Evolutionary conservation across 495 filamentous ascomycete species (phyloP).

Genomic region (Chlorociboria aeruginascens): DNA sequence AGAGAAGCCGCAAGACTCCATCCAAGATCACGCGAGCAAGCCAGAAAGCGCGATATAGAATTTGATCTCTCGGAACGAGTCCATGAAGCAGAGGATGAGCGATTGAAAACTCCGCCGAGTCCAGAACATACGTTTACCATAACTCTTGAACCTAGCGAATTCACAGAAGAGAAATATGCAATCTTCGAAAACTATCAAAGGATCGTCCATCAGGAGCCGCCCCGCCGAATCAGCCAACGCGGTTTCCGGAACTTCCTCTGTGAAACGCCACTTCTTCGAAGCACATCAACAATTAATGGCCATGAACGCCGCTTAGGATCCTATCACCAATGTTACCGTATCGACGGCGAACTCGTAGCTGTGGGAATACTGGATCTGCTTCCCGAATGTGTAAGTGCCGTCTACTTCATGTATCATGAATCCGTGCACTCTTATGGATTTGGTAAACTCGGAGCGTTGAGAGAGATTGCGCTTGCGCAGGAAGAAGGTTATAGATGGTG

Average conservation of each 20-base stretch:
- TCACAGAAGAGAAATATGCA: conserved; percentile 77
- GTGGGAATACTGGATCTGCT: conserved; percentile 82
- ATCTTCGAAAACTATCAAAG: conserved; percentile 83
- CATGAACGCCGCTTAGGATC: conserved; percentile 58
- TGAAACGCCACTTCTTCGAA: conserved; percentile 54
- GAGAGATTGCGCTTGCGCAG: conserved; percentile 67
- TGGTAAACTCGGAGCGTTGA: conserved; percentile 78
- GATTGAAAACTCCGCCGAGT: conserved; percentile 23
- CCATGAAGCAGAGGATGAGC: conserved; percentile 46
- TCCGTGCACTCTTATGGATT: conserved; percentile 68
- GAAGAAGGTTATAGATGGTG: conserved; percentile 57
- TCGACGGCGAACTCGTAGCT: conserved; percentile 81
- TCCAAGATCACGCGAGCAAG: conserved; percentile 73
- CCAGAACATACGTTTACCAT: conserved; percentile 74
- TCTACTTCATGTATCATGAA: conserved; percentile 90
- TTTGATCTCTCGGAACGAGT: conserved; percentile 65
- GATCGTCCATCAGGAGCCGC: conserved; percentile 62
- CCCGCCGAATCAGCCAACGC: conserved; percentile 47
- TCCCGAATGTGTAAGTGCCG: conserved; percentile 78
- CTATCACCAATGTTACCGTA: conserved; percentile 90
- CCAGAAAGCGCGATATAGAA: conserved; percentile 53
- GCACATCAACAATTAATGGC: conserved; percentile 30
- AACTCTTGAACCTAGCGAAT: conserved; percentile 64
- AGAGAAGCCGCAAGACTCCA: conserved; percentile 59
- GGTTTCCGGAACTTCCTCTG: conserved; percentile 84